A percentile compares a stretch with the other conserved stretches of the same genome.
These are phyloP conservation scores for Copromyces sp. DNA, from an alignment of 495 filamentous ascomycete genomes.

Conservation along the genomic window DNA sequence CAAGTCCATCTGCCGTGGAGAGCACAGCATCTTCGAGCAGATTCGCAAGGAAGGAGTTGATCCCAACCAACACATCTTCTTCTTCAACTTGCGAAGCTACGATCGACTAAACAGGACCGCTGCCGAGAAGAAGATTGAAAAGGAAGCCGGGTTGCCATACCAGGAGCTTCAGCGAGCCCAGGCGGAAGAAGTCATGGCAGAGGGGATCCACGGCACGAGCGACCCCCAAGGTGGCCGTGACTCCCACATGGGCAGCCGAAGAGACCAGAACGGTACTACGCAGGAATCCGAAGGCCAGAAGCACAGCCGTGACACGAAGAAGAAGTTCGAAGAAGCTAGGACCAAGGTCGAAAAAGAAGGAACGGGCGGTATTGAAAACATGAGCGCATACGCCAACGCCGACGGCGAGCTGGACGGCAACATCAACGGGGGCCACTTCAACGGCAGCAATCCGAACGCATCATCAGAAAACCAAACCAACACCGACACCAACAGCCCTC, in stretches of 20 bases:
- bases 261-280: conserved; percentile 25
- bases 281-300: conserved; percentile 5
- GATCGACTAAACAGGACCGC: conserved; percentile 80
- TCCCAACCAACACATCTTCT: conserved; percentile 70
- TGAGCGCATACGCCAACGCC: neutral
- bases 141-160: conserved; percentile 71
- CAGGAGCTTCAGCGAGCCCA: conserved; percentile 76
- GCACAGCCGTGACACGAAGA: conserved; percentile 22
- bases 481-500: conserved; percentile 28
- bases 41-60: conserved; percentile 70
- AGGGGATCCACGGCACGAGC: conserved; percentile 52
- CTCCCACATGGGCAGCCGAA: conserved; percentile 27
- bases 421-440: conserved; percentile 50
- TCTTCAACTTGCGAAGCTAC: conserved; percentile 85
- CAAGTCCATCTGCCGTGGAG: conserved; percentile 84
- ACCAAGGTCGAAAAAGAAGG: neutral
- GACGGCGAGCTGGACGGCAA: conserved; percentile 25
- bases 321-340: neutral
- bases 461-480: neutral
- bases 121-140: conserved; percentile 56
- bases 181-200: conserved; percentile 75
- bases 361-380: neutral
- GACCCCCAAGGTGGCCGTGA: conserved; percentile 34
- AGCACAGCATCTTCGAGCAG: conserved; percentile 79
- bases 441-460: conserved; percentile 20